These are phyloP conservation scores for Rheum nobile DNA, from an alignment of 148 eudicot species.

Conservation along the genomic window DNA sequence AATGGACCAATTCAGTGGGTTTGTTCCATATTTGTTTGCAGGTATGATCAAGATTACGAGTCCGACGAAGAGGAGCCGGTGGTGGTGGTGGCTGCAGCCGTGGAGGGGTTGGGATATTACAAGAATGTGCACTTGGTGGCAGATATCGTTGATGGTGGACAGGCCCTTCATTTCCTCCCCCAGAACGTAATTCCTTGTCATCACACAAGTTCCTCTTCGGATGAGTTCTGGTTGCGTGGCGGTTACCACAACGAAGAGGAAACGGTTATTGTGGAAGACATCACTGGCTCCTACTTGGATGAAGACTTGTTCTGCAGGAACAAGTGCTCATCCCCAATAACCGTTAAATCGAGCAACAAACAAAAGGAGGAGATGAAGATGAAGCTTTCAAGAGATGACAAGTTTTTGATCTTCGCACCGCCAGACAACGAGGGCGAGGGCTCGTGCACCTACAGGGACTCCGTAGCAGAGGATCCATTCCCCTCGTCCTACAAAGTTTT, in stretches of 20 bases:
- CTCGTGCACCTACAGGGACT: conserved; percentile 53
- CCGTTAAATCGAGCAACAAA: not conserved
- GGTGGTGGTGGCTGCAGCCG: not conserved
- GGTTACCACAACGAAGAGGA: not conserved
- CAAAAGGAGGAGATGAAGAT: not conserved
- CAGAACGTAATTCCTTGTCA: not conserved
- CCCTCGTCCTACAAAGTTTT: conserved; percentile 80
- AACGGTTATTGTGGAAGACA: not conserved
- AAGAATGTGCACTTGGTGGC: not conserved
- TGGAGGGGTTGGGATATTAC: not conserved
- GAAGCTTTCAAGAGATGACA: not conserved
- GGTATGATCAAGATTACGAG: not conserved
- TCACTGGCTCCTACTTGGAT: not conserved
- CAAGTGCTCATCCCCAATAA: too few relatives aligned
- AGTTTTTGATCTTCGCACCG: not conserved
- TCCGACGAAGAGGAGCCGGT: not conserved
- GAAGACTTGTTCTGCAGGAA: not conserved
- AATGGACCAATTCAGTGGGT: not conserved
- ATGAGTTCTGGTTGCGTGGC: not conserved
- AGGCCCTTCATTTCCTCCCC: too few relatives aligned
- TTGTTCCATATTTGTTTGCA: not conserved
- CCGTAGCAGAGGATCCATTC: conserved; percentile 66
- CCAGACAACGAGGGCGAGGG: conserved; percentile 13
- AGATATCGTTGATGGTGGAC: too few relatives aligned
- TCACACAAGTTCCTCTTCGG: not conserved